phyloP scores from a whole-genome alignment of 768 basidiomycete genomes.

The Termitomyces titanicus region DNA sequence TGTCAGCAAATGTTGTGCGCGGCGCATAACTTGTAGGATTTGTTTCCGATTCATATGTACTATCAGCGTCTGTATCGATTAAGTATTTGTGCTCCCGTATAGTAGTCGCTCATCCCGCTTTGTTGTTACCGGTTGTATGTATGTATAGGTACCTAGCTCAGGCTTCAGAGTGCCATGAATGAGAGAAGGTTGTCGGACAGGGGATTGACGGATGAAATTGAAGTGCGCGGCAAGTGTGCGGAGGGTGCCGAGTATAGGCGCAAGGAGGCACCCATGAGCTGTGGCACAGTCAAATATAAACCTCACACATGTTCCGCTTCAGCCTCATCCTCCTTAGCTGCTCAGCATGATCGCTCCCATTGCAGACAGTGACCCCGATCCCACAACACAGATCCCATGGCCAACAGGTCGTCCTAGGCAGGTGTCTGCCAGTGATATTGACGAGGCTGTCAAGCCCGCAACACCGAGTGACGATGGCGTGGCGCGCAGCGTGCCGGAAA shows the following conservation, averaged over 20 bases:
- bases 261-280: slow-evolving; percentile 7
- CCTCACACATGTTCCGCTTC: slow-evolving; percentile 18
- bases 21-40: slow-evolving; percentile 33
- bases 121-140: slow-evolving; percentile 18
- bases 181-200: slow-evolving; percentile 6
- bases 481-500: slow-evolving; percentile 11
- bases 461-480: slow-evolving; percentile 12
- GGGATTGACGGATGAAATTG: not conserved
- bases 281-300: slow-evolving; percentile 11
- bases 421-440: slow-evolving; percentile 13
- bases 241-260: slow-evolving; percentile 22
- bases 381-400: slow-evolving; percentile 80
- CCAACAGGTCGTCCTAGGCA: slow-evolving; percentile 40
- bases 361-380: slow-evolving; percentile 61
- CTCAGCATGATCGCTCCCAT: slow-evolving; percentile 58
- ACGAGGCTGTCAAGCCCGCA: slow-evolving; percentile 1
- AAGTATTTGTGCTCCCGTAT: slow-evolving; percentile 8
- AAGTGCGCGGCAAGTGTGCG: slow-evolving; percentile 8
- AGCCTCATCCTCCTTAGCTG: slow-evolving; percentile 12
- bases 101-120: slow-evolving; percentile 9
- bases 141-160: slow-evolving; percentile 9
- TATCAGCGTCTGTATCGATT: slow-evolving; percentile 19
- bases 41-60: slow-evolving; percentile 21
- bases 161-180: not conserved
- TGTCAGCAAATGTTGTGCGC: slow-evolving; percentile 49